Evolutionary conservation across 2,329 filamentous ascomycete species (phyloP).

Genomic region (Neophaeococcomyces mojaviensis): DNA sequence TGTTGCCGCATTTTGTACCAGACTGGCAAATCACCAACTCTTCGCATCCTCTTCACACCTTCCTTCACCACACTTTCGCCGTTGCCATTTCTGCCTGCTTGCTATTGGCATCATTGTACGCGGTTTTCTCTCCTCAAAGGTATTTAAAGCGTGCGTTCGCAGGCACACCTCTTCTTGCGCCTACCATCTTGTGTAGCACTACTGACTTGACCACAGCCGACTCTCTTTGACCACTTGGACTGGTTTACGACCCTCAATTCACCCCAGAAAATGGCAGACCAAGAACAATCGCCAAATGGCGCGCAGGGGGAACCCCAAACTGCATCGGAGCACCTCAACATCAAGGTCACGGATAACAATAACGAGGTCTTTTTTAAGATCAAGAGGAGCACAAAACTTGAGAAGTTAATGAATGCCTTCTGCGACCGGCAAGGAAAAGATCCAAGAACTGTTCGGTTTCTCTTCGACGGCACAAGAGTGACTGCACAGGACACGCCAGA

Average conservation of each 20-base stretch:
- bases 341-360: conserved; percentile 98
- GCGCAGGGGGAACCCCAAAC: conserved; percentile 11
- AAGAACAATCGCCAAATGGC: conserved; percentile 22
- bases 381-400: conserved; percentile 89
- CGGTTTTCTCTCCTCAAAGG: not conserved
- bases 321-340: conserved; percentile 79
- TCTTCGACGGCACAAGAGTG: conserved; percentile 93
- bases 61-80: not conserved
- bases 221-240: too few species aligned
- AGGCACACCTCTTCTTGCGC: not conserved
- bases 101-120: not conserved
- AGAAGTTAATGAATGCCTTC: conserved; percentile 98
- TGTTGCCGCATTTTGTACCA: not conserved
- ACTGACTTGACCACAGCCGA: not conserved
- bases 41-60: not conserved
- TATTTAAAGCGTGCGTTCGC: not conserved
- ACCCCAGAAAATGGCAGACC: conserved; percentile 19
- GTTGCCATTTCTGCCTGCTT: not conserved
- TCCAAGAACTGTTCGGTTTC: conserved; percentile 74
- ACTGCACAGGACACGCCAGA: conserved; percentile 85
- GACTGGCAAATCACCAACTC: not conserved
- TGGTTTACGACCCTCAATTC: too few species aligned
- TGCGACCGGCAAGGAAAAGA: conserved; percentile 94
- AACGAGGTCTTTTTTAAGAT: conserved; percentile 99
- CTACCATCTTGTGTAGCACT: not conserved